Evolutionary conservation across 140 eudicot species (phyloP), one percentile per base, ranked within the genome.

Genomic region (Bidens hawaiensis): DNA sequence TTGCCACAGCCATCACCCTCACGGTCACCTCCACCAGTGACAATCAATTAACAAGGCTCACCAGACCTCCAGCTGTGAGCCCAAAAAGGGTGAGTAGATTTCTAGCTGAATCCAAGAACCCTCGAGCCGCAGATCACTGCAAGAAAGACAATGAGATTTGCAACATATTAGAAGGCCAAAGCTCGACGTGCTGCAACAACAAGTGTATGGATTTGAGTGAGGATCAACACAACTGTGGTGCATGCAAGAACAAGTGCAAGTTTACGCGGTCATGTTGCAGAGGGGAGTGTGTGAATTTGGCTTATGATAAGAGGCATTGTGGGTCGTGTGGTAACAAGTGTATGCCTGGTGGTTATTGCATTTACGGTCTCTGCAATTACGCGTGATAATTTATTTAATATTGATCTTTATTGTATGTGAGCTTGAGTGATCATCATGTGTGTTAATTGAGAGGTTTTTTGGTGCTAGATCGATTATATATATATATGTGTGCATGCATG

Each of bases 121-220:
- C 81, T 0, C 64, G 71, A 36, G 79, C 83, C 0, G 79, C 86
- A 1, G 86, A 83, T 63, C 90, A 83, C 42, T 83, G 90, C 70
- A 16, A 71, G 23, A 80, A 81, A 48, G 78, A 84, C 54, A 12
- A 75, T 6, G 80, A 80, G 38, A 47, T 84, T 4, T 84, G 87
- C 38, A 47, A 60, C 43, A 21, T 28, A 2, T 28, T 28, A 5
- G 33, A 28, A 28, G 33, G 33, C 33, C 2, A 28, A 28, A 28
- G 5, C 33, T 28, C 33, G 33, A 28, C 33, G 5, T 28, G 3
- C 33, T 28, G 33, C 33, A 28, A 28, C 33, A 28, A 28, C 33
- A 28, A 28, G 5, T 28, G 33, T 28, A 28, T 28, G 33, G 5
- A 28, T 5, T 28, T 28, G 5, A 28, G 33, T 28, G 33, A 28